Percentiles rank a stretch among this genome's conserved stretches.
These are phyloP conservation scores for Hibiscus tridactylites DNA, from an alignment of 345 rosid genomes.

Conservation along the genomic window DNA sequence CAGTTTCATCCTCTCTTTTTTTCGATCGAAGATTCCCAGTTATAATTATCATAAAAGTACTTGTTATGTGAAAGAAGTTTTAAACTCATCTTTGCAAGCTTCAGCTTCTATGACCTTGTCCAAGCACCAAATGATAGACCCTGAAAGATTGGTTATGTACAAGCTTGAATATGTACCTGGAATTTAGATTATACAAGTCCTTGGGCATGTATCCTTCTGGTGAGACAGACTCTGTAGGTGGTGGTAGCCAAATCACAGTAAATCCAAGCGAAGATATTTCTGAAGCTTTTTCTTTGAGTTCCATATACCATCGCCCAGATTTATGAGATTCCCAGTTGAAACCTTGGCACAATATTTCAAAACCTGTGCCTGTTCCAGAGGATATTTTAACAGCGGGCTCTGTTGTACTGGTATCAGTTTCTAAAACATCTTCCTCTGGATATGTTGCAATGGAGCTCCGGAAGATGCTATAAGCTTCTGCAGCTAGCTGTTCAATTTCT, in stretches of 20 bases:
- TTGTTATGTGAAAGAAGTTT: neutral
- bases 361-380: constrained; percentile 82
- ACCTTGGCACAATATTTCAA: constrained; percentile 88
- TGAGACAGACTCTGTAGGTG: constrained; percentile 95
- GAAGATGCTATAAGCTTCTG: constrained; percentile 94
- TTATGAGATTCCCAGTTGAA: constrained; percentile 97
- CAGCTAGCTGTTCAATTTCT: constrained; percentile 94
- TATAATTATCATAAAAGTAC: neutral
- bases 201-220: constrained; percentile 99
- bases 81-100: neutral
- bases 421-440: constrained; percentile 41
- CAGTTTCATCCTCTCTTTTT: no score
- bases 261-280: constrained; percentile 77
- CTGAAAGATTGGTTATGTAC: neutral
- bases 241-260: constrained; percentile 87
- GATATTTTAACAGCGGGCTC: constrained; percentile 41
- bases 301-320: constrained; percentile 78
- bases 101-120: constrained; percentile 8
- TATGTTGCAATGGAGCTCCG: constrained; percentile 61
- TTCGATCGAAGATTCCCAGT: no score
- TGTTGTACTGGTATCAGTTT: constrained; percentile 29
- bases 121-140: neutral
- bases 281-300: constrained; percentile 58
- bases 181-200: constrained; percentile 81
- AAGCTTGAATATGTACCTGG: constrained; percentile 46